Base-by-base conservation (phyloP, 768 basidiomycete genomes). In the Tulasnella sp. region DNA sequence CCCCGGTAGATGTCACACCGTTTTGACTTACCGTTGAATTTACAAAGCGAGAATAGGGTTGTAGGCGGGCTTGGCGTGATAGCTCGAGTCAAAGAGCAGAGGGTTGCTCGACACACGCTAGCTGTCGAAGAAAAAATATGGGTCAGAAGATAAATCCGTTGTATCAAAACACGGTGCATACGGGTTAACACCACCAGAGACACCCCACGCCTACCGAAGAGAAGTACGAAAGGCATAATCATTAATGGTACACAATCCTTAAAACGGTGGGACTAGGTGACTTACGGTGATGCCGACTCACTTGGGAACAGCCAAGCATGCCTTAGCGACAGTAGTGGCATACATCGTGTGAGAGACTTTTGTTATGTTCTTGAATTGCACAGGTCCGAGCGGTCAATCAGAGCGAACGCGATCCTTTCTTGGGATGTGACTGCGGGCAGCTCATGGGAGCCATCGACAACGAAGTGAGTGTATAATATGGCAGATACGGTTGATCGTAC, bases 211-310 rank as follows among this genome's bases (percentile, higher is more conserved):
- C 53, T 55, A n/a, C n/a, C n/a, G n/a, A n/a, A n/a, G 25, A 25
- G n/a, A n/a, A n/a, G n/a, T n/a, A n/a, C n/a, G 14, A 25, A 15
- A n/a, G 7, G 12, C 4, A 14, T n/a, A 1, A 48, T 48, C 19
- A 21, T 19, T 2, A 52, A 1, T 34, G 31, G 15, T 3, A 25
- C 4, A 14, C 15, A 4, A 37, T 6, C 2, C n/a, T 5, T 15
- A 8, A 35, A 1, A 6, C 4, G 5, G 25, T 2, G 25, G 21
- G 34, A 2, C 2, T 1, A 39, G 21, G 53, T 36, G 3, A 45
- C 53, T 40, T 29, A 55, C 53, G 9, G 53, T 55, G 53, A 55
- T 55, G 37, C 53, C 53, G 23, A 55, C 40, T 8, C 53, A 55
- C 41, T 55, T 55, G 41, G 53, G 19, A 6, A 31, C 29, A 19